Conservation (phyloP, 192 early-diverging fungal species). For the Podila verticillata region DNA sequence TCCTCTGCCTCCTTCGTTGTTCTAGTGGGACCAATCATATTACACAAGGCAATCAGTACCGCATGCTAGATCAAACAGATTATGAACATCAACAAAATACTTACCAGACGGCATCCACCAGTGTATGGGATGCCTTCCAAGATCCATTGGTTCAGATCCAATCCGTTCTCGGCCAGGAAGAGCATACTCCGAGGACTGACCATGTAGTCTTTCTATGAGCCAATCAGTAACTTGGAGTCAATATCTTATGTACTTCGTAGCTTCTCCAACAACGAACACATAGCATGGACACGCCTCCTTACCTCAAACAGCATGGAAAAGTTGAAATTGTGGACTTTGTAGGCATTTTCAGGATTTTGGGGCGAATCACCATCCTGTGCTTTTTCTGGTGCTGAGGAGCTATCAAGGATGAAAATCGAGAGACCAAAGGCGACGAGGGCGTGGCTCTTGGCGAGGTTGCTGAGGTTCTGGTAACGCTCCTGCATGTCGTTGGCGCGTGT, state of each 20-base stretch:
- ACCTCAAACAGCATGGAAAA: slow-evolving; percentile 56
- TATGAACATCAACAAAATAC: neutral
- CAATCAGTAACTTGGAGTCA: neutral
- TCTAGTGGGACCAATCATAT: slow-evolving; percentile 10
- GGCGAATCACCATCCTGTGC: neutral
- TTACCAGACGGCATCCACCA: slow-evolving; percentile 61
- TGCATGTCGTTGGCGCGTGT: slow-evolving; percentile 74
- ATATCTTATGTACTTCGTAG: neutral
- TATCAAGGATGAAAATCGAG: slow-evolving; percentile 63
- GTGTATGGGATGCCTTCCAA: slow-evolving; percentile 82
- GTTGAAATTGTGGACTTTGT: slow-evolving; percentile 70
- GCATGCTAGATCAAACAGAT: neutral
- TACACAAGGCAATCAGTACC: neutral
- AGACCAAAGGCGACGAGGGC: slow-evolving; percentile 90
- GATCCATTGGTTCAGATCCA: slow-evolving; percentile 86
- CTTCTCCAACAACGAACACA: neutral
- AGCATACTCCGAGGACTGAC: slow-evolving; percentile 76
- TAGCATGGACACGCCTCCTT: neutral
- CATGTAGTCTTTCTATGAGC: slow-evolving; percentile 63
- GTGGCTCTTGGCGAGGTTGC: slow-evolving; percentile 75
- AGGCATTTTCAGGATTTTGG: slow-evolving; percentile 9
- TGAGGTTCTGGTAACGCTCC: slow-evolving; percentile 82
- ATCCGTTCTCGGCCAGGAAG: slow-evolving; percentile 86
- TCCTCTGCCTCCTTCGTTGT: slow-evolving; percentile 50
- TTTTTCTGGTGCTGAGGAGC: no score